Evolutionary conservation across 345 rosid species (phyloP).

Genomic region (Melaleuca alternifolia): DNA sequence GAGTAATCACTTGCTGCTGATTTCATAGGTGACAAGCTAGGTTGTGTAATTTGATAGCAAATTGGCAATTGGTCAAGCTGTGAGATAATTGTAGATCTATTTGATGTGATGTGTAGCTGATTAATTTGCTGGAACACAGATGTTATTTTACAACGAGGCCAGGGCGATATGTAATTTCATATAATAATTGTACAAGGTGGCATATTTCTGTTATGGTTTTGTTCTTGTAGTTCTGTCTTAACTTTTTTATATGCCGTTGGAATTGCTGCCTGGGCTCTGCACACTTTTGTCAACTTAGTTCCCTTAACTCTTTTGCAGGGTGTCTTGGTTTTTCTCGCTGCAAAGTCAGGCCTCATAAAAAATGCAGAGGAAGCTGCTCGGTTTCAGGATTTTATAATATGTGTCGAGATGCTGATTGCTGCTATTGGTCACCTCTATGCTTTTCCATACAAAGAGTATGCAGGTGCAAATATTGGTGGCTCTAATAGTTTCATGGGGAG

Average conservation of each 20-base stretch:
- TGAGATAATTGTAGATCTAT: not conserved
- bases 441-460: slow-evolving; percentile 97
- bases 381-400: slow-evolving; percentile 81
- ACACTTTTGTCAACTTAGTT: not conserved
- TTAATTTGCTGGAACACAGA: not conserved
- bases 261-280: not conserved
- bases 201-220: not conserved
- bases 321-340: slow-evolving; percentile 91
- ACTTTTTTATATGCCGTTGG: not conserved
- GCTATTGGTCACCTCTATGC: slow-evolving; percentile 93
- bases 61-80: not conserved
- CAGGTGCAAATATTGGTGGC: slow-evolving; percentile 83
- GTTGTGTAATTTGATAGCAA: not conserved
- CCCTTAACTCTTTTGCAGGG: slow-evolving; percentile 40
- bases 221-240: not conserved
- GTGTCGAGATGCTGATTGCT: slow-evolving; percentile 97
- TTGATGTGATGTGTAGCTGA: not conserved
- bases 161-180: not conserved
- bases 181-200: not conserved
- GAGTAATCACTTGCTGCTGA: not conserved
- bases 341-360: slow-evolving; percentile 73
- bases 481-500: slow-evolving; percentile 64
- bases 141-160: not conserved
- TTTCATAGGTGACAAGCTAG: not conserved
- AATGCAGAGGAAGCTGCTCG: slow-evolving; percentile 81